These are phyloP conservation scores for Solanum acaule DNA, from an alignment of 257 asterid genomes.

Conservation along the genomic window DNA sequence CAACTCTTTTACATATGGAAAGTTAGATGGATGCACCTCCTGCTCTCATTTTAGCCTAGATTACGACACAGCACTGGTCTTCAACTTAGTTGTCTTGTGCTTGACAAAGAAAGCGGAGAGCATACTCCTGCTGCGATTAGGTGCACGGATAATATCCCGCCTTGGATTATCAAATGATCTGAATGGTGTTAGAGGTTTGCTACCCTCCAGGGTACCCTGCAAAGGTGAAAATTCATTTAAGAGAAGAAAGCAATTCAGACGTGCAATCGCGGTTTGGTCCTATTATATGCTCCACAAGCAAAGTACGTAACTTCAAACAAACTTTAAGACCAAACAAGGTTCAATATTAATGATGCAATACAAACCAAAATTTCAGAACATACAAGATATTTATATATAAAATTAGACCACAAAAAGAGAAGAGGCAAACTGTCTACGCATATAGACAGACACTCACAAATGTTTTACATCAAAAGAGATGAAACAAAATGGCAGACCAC, in stretches of 20 bases:
- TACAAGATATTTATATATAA: background rate
- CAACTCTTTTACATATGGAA: background rate
- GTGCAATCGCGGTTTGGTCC: background rate
- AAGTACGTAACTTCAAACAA: background rate
- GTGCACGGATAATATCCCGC: constrained; percentile 23
- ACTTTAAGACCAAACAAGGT: background rate
- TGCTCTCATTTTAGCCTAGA: background rate
- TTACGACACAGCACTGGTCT: constrained; percentile 13
- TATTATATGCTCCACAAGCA: background rate
- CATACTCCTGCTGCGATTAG: constrained; percentile 58
- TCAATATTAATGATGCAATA: background rate
- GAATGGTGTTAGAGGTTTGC: constrained; percentile 40
- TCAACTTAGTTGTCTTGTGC: constrained; percentile 46
- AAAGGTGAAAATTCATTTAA: background rate
- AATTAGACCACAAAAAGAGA: background rate
- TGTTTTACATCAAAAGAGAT: background rate
- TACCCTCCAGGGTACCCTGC: constrained; percentile 52
- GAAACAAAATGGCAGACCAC: background rate
- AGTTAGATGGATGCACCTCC: background rate
- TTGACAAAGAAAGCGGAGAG: constrained; percentile 63
- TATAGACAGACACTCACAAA: background rate
- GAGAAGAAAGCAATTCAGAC: background rate
- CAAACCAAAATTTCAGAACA: background rate
- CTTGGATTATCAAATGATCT: constrained; percentile 41
- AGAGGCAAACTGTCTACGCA: background rate